Base-by-base conservation (phyloP, 305 asterid species). In the Fraxinus sp. region DNA sequence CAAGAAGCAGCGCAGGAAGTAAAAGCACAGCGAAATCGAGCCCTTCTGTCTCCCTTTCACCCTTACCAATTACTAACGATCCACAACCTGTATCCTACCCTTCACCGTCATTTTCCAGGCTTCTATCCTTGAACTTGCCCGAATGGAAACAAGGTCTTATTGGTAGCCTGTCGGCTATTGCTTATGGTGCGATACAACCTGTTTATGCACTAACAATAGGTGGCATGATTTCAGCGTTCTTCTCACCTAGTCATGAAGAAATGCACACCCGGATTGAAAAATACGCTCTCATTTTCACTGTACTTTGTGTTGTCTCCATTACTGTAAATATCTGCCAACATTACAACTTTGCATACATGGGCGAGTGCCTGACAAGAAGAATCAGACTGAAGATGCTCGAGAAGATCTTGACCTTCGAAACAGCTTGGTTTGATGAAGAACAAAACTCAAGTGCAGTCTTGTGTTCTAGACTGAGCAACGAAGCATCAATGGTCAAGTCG, bases 341-440 rank as follows among this genome's bases (percentile, higher is more conserved):
- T 79, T 92, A 93, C 87, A 90, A 89, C 70, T 94, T 94, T 20
- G 97, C 95, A 0, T 88, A 89, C 91, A 91, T 94, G 97, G 97
- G 98, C 0, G 98, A 94, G 87, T 85, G 86, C 39, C 86, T 94
- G 32, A 93, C 97, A 0, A 91, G 88, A 44, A 76, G 97, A 44
- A 88, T 93, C 33, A 80, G 98, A 4, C 24, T 94, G 11, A 86
- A 70, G 81, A 86, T 92, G 91, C 92, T 94, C 0, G 89, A 89
- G 84, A 93, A 93, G 73, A 86, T 93, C 5, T 39, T 94, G 83
- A 90, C 93, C 0, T 93, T 93, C 59, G 98, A 94, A 76, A 66
- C 97, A 0, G 97, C 95, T 4, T 94, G 97, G 97, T 94, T 94
- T 36, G 98, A 94, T 26, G 88, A 91, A 72, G 95, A 94, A 30